phyloP scores from a whole-genome alignment of 495 filamentous ascomycete genomes.

The Mytilinidion resinicola region DNA sequence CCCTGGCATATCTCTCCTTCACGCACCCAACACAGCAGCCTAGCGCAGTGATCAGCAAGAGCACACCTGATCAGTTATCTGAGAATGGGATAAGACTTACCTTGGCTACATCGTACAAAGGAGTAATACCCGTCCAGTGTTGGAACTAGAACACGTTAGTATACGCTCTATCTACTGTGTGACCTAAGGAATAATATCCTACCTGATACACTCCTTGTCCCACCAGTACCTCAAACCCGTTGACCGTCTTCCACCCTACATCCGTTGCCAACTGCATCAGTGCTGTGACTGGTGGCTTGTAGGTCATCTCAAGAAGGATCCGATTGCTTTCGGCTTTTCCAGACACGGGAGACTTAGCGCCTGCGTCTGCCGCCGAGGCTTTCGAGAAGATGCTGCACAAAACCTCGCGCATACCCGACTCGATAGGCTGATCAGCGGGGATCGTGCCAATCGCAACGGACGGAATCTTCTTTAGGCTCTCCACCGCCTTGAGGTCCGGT shows the following conservation, averaged over 20 bases:
- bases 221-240: constrained; percentile 83
- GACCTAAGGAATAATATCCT: constrained; percentile 34
- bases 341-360: constrained; percentile 2
- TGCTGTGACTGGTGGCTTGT: constrained; percentile 76
- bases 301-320: constrained; percentile 92
- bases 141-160: constrained; percentile 44
- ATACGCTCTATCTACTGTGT: neutral
- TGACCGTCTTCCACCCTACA: constrained; percentile 77
- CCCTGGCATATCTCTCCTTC: too few species aligned
- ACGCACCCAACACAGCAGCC: too few species aligned
- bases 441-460: constrained; percentile 81
- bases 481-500: constrained; percentile 45
- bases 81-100: constrained; percentile 22
- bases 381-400: constrained; percentile 58
- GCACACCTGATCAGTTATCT: too few species aligned
- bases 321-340: constrained; percentile 30
- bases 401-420: constrained; percentile 60
- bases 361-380: constrained; percentile 36
- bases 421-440: constrained; percentile 81
- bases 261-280: constrained; percentile 79
- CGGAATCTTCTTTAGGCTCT: constrained; percentile 48
- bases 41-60: too few species aligned
- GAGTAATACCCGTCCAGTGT: constrained; percentile 72
- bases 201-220: constrained; percentile 74
- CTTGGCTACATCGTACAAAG: constrained; percentile 60